Percentiles rank a stretch among this genome's conserved stretches.
Conservation (phyloP, 2,329 filamentous ascomycete genomes). For the Fusarium odoratissimum region DNA sequence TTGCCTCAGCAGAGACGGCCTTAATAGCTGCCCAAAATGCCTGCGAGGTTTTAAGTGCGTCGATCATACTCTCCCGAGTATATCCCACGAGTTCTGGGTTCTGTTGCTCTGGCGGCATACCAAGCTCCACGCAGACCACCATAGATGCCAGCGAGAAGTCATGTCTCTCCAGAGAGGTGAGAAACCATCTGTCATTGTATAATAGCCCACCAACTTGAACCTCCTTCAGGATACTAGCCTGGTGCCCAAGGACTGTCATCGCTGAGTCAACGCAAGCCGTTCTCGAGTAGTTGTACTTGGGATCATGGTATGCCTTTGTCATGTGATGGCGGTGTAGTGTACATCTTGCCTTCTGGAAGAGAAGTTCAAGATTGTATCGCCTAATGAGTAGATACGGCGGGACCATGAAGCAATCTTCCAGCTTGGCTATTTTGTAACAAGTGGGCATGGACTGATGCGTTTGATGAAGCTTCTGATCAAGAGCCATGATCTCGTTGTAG, state of each 20-base stretch:
- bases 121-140: conserved; percentile 35
- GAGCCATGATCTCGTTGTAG: conserved; percentile 32
- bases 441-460: conserved; percentile 20
- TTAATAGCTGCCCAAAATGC: conserved; percentile 29
- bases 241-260: conserved; percentile 16
- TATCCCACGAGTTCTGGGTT: not conserved
- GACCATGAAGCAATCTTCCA: conserved; percentile 31
- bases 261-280: conserved; percentile 27
- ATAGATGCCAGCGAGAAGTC: conserved; percentile 37
- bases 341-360: conserved; percentile 30
- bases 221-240: conserved; percentile 28
- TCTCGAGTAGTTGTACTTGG: conserved; percentile 25
- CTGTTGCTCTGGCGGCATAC: not conserved
- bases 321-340: conserved; percentile 35
- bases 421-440: conserved; percentile 12
- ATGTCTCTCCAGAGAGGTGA: conserved; percentile 23
- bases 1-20: conserved; percentile 16
- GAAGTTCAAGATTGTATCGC: conserved; percentile 29
- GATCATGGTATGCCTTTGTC: conserved; percentile 26
- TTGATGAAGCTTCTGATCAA: conserved; percentile 24
- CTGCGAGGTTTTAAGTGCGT: conserved; percentile 21
- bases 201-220: conserved; percentile 26
- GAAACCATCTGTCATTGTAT: conserved; percentile 29
- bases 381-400: conserved; percentile 23
- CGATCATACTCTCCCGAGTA: conserved; percentile 2